Percentiles rank a stretch among this genome's conserved stretches.
These are phyloP conservation scores for Erythrophleum fordii DNA, from an alignment of 306 rosid species.

Conservation along the genomic window DNA sequence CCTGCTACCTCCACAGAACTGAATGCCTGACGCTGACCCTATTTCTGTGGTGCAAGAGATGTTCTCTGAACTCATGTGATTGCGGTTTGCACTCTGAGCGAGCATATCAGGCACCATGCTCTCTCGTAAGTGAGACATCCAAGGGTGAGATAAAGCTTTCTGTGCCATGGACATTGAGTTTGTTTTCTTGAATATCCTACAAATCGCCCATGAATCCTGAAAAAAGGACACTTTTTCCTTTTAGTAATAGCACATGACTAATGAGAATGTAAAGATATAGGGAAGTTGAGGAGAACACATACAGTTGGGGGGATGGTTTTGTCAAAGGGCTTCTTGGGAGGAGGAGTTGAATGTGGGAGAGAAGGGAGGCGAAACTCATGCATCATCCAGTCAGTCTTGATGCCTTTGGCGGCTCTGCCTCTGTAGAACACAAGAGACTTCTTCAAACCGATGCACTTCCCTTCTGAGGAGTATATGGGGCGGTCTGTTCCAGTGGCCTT, in stretches of 20 bases:
- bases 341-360: slow-evolving; percentile 46
- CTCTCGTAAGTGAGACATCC: slow-evolving; percentile 63
- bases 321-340: slow-evolving; percentile 53
- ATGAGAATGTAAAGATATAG: not conserved
- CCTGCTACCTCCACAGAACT: slow-evolving; percentile 38
- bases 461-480: slow-evolving; percentile 73
- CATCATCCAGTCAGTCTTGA: slow-evolving; percentile 95
- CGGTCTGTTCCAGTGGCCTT: slow-evolving; percentile 89
- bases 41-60: slow-evolving; percentile 54
- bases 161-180: slow-evolving; percentile 77
- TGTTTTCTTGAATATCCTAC: slow-evolving; percentile 87
- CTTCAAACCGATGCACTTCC: slow-evolving; percentile 85
- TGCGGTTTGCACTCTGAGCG: slow-evolving; percentile 40
- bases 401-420: slow-evolving; percentile 84
- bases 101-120: slow-evolving; percentile 47
- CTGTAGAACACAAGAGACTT: slow-evolving; percentile 85
- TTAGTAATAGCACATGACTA: not conserved
- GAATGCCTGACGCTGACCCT: slow-evolving; percentile 41
- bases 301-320: slow-evolving; percentile 67
- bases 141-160: slow-evolving; percentile 67
- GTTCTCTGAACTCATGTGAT: slow-evolving; percentile 50
- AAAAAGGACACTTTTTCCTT: not conserved
- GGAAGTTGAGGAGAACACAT: slow-evolving; percentile 17
- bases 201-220: slow-evolving; percentile 92
- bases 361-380: slow-evolving; percentile 83